These are phyloP conservation scores for Hypericum perforatum DNA, from an alignment of 345 rosid species.

Conservation along the genomic window DNA sequence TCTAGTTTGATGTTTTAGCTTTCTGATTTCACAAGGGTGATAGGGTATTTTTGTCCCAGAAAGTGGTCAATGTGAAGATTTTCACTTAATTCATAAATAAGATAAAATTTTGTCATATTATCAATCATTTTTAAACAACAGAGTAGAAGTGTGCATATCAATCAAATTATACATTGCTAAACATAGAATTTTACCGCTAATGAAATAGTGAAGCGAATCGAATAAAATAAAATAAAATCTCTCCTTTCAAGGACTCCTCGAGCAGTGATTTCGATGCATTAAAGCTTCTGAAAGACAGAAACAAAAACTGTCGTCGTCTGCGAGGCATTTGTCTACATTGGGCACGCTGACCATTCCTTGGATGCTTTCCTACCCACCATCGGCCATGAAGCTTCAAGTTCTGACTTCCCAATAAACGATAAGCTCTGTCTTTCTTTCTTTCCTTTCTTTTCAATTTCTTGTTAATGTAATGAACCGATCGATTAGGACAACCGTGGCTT, in stretches of 20 bases:
- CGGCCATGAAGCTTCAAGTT: constrained; percentile 38
- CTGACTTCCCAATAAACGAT: neutral
- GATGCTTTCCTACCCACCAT: constrained; percentile 9
- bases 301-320: constrained; percentile 8
- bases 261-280: constrained; percentile 19
- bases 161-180: too few relatives aligned
- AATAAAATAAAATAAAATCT: neutral
- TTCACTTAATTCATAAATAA: too few relatives aligned
- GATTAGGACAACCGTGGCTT: too few relatives aligned
- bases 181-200: too few relatives aligned
- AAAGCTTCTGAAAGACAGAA: constrained; percentile 14
- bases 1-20: too few relatives aligned
- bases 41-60: too few relatives aligned
- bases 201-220: neutral
- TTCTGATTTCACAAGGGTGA: too few relatives aligned
- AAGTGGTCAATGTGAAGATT: too few relatives aligned
- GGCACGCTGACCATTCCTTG: constrained; percentile 9
- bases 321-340: constrained; percentile 25
- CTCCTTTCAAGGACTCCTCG: constrained; percentile 30
- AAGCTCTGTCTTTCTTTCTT: constrained; percentile 6
- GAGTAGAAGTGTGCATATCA: too few relatives aligned
- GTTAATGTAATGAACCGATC: neutral
- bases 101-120: too few relatives aligned
- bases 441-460: constrained; percentile 8
- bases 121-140: too few relatives aligned